Evolutionary conservation across 2,329 filamentous ascomycete species (phyloP).

Genomic region (Nannizziopsis barbatae): DNA sequence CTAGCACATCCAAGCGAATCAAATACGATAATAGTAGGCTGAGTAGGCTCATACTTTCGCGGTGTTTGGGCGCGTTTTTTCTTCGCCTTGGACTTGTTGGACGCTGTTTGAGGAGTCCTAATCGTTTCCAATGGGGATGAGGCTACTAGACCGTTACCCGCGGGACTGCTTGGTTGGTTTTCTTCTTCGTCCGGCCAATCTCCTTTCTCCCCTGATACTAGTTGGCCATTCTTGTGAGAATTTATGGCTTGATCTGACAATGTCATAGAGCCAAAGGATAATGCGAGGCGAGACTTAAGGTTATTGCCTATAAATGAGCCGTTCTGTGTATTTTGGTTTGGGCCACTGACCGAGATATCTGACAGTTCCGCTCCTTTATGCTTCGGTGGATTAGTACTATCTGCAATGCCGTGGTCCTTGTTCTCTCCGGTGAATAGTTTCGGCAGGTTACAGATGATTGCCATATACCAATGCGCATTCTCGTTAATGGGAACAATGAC

Average conservation of each 20-base stretch:
- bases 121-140: conserved; percentile 3
- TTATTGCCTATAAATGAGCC: conserved; percentile 6
- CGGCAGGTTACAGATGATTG: conserved; percentile 82
- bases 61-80: conserved; percentile 19
- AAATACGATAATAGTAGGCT: conserved; percentile 68
- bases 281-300: conserved; percentile 20
- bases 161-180: conserved; percentile 10
- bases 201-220: conserved; percentile 12
- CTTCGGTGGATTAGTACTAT: background rate
- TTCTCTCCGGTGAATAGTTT: conserved; percentile 25
- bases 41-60: conserved; percentile 38
- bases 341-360: too few relatives aligned
- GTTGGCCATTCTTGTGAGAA: background rate
- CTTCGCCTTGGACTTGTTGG: conserved; percentile 11
- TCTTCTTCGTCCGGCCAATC: conserved; percentile 27
- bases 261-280: conserved; percentile 24
- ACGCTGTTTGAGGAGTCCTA: conserved; percentile 4
- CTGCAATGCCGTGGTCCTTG: background rate
- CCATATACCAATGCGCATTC: conserved; percentile 79
- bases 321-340: too few relatives aligned
- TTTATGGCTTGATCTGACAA: conserved; percentile 18
- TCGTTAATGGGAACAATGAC: conserved; percentile 89
- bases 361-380: background rate
- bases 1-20: conserved; percentile 68
- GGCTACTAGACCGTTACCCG: conserved; percentile 5